A percentile compares a stretch with the other conserved stretches of the same genome.
phyloP scores from a whole-genome alignment of 2,329 filamentous ascomycete species.

The Nemania sp. region DNA sequence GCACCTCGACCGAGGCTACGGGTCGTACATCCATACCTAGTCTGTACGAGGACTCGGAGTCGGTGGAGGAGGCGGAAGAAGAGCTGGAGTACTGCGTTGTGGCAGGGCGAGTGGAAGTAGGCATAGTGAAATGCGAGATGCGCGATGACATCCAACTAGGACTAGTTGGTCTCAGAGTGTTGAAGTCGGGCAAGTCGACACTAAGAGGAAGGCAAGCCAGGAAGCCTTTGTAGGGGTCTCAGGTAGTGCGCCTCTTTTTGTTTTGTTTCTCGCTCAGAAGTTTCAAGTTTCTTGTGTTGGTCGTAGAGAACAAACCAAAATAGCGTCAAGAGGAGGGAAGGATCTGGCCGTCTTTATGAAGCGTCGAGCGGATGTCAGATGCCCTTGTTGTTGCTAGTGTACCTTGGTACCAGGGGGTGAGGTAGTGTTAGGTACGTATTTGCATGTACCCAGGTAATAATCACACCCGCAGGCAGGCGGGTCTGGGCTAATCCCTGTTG shows the following conservation, averaged over 20 bases:
- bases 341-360: slow-evolving; percentile 36
- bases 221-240: neutral
- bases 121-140: slow-evolving; percentile 45
- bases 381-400: slow-evolving; percentile 22
- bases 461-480: slow-evolving; percentile 21
- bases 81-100: slow-evolving; percentile 55
- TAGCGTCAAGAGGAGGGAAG: slow-evolving; percentile 16
- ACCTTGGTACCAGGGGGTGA: slow-evolving; percentile 5
- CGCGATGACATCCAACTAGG: slow-evolving; percentile 6
- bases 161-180: neutral
- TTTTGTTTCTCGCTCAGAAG: slow-evolving; percentile 8
- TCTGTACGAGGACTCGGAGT: slow-evolving; percentile 58
- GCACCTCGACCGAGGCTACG: slow-evolving; percentile 67
- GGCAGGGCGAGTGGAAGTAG: slow-evolving; percentile 51
- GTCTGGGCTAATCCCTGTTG: slow-evolving; percentile 23
- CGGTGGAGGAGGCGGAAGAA: slow-evolving; percentile 55
- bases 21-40: slow-evolving; percentile 62
- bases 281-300: slow-evolving; percentile 8
- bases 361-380: slow-evolving; percentile 24
- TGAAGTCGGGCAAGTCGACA: too few species aligned
- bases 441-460: slow-evolving; percentile 7
- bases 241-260: slow-evolving; percentile 1
- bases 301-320: slow-evolving; percentile 19
- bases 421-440: slow-evolving; percentile 8
- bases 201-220: neutral